Evolutionary conservation across 306 rosid species (phyloP).

Genomic region (Malus sylvestris): DNA sequence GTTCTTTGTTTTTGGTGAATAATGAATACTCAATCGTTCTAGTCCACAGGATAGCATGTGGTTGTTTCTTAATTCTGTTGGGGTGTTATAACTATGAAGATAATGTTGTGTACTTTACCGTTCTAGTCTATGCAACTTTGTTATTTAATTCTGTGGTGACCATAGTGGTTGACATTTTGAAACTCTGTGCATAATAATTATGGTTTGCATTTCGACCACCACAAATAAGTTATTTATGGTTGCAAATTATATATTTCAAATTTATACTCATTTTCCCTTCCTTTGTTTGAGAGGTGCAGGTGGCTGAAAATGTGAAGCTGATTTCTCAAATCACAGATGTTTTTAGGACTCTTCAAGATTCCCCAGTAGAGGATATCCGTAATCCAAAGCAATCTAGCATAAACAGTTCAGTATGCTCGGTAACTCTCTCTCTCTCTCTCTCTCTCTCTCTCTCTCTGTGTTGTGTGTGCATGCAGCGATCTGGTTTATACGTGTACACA

Average conservation of each 20-base stretch:
- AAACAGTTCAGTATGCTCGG: conserved; percentile 46
- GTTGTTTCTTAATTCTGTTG: neutral
- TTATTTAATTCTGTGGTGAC: neutral
- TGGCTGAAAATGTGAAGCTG: conserved; percentile 61
- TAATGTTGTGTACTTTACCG: neutral
- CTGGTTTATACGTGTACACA: neutral
- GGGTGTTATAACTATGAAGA: neutral
- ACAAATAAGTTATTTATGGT: neutral
- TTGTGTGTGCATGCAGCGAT: neutral
- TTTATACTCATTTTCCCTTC: conserved; percentile 10
- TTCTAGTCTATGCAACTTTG: neutral
- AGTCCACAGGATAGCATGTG: neutral
- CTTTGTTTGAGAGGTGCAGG: conserved; percentile 41
- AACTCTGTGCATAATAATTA: neutral
- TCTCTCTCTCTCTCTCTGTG: neutral
- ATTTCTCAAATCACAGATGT: conserved; percentile 55
- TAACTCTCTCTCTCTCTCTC: conserved; percentile 29
- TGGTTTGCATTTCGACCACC: neutral
- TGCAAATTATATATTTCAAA: conserved; percentile 4
- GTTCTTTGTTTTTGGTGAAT: conserved; percentile 16
- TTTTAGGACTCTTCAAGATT: conserved; percentile 53
- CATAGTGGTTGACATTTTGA: neutral
- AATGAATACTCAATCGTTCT: neutral
- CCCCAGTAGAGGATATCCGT: conserved; percentile 30
- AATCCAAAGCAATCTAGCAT: conserved; percentile 34